Evolutionary conservation across 1,139 yeast genomes (phyloP).

Genomic region (Taiozyma onychis): DNA sequence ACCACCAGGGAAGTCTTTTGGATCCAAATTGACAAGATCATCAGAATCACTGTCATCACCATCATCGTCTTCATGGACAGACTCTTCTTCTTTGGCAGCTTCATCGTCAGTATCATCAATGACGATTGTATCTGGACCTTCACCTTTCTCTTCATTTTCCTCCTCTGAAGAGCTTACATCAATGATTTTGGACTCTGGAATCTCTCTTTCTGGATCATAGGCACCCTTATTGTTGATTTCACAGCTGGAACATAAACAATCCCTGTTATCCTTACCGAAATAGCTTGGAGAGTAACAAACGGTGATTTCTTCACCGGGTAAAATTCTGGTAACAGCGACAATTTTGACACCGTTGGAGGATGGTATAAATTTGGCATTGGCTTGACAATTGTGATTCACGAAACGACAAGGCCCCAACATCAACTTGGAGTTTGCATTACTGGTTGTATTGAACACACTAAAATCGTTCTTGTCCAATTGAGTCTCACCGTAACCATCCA

Average conservation of each 20-base stretch:
- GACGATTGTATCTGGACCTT: conserved; percentile 2
- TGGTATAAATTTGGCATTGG: conserved; percentile 35
- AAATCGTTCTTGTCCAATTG: conserved; percentile 31
- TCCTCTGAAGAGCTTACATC: conserved; percentile 9
- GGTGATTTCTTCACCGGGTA: conserved; percentile 41
- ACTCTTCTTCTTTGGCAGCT: background rate
- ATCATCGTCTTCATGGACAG: background rate
- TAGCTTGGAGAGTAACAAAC: conserved; percentile 37
- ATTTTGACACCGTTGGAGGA: conserved; percentile 28
- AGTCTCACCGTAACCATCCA: conserved; percentile 31
- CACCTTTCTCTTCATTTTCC: conserved; percentile 1
- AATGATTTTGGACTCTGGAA: conserved; percentile 6
- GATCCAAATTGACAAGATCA: background rate
- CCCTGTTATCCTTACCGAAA: conserved; percentile 36
- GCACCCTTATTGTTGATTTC: conserved; percentile 28
- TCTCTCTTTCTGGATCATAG: conserved; percentile 11
- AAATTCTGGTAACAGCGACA: conserved; percentile 29
- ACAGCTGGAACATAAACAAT: conserved; percentile 41
- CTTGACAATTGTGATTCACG: conserved; percentile 41
- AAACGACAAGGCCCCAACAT: conserved; percentile 46
- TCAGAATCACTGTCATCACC: background rate
- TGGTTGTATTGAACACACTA: conserved; percentile 34
- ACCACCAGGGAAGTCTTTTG: background rate
- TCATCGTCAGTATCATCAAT: conserved; percentile 3
- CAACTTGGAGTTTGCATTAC: conserved; percentile 31